Percentiles rank a stretch among this genome's conserved stretches.
Conservation (phyloP, 1,284 basidiomycete species). For the Cutaneotrichosporon sp. region DNA sequence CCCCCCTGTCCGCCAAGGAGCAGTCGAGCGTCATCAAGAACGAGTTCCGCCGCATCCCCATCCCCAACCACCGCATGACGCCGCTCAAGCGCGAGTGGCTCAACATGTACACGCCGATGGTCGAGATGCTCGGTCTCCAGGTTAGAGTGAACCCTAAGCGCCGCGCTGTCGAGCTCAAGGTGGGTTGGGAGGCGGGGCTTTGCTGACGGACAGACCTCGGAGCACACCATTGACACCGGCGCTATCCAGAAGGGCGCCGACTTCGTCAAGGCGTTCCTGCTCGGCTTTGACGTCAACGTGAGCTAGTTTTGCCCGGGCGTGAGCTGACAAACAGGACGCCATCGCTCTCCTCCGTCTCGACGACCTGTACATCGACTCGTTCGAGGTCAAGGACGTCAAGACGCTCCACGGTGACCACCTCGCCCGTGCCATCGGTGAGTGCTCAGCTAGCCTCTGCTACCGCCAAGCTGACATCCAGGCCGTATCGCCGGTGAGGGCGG, state of each 20-base stretch:
- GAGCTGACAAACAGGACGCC: conserved; percentile 67
- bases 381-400: conserved; percentile 99
- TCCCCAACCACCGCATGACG: conserved; percentile 96
- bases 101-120: conserved; percentile 92
- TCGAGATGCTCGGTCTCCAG: conserved; percentile 90
- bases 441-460: too few species aligned
- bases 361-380: conserved; percentile 96
- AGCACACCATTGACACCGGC: conserved; percentile 87
- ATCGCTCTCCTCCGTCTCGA: conserved; percentile 93
- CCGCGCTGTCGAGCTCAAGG: conserved; percentile 87
- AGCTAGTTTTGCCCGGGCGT: neutral
- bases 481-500: conserved; percentile 98
- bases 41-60: conserved; percentile 78
- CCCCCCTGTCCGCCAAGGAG: conserved; percentile 40
- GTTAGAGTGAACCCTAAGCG: conserved; percentile 94
- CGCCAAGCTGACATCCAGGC: conserved; percentile 58
- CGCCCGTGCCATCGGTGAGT: conserved; percentile 85
- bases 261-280: conserved; percentile 91
- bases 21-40: conserved; percentile 59
- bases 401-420: conserved; percentile 96
- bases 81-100: conserved; percentile 98
- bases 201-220: conserved; percentile 70
- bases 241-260: conserved; percentile 97
- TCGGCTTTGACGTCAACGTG: conserved; percentile 93
- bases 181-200: conserved; percentile 54